Percentiles rank a stretch among this genome's conserved stretches.
phyloP scores from a whole-genome alignment of 2,329 filamentous ascomycete species.

The Aspergillus floridensis region DNA sequence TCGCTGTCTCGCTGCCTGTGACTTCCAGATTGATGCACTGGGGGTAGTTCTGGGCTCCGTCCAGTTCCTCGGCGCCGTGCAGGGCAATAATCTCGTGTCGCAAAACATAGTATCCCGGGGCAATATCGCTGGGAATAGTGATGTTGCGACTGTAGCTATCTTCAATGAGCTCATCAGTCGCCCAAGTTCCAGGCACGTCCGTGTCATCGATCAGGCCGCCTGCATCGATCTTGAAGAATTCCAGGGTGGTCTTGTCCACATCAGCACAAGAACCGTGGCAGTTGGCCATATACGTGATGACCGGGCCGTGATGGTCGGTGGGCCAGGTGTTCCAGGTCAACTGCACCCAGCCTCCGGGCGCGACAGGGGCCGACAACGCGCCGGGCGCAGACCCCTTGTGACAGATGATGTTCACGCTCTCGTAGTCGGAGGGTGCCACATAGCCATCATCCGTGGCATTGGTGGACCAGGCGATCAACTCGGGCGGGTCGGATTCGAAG shows the following conservation, averaged over 20 bases:
- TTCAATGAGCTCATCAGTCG: slow-evolving; percentile 49
- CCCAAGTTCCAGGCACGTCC: slow-evolving; percentile 50
- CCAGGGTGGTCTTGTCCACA: slow-evolving; percentile 50
- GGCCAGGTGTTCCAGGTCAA: slow-evolving; percentile 64
- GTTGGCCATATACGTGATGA: slow-evolving; percentile 60
- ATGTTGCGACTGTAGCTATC: slow-evolving; percentile 49
- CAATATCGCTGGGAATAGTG: slow-evolving; percentile 44
- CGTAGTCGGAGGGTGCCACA: slow-evolving; percentile 44
- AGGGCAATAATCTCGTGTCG: slow-evolving; percentile 53
- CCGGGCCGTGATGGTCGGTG: slow-evolving; percentile 58
- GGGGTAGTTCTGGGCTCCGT: slow-evolving; percentile 52
- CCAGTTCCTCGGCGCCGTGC: slow-evolving; percentile 41
- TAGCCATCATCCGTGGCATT: slow-evolving; percentile 53
- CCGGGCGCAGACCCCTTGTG: slow-evolving; percentile 56
- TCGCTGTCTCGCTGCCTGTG: slow-evolving; percentile 48
- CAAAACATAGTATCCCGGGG: slow-evolving; percentile 50
- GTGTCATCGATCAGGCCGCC: slow-evolving; percentile 49
- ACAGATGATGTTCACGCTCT: slow-evolving; percentile 55
- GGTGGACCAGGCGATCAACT: slow-evolving; percentile 54
- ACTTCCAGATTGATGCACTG: slow-evolving; percentile 58
- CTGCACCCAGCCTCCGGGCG: slow-evolving; percentile 55
- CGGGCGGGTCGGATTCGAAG: slow-evolving; percentile 34
- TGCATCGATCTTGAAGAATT: slow-evolving; percentile 62
- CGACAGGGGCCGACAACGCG: slow-evolving; percentile 49
- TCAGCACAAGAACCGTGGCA: slow-evolving; percentile 54